These are phyloP conservation scores for Myriosclerotinia scirpicola DNA, from an alignment of 2,329 filamentous ascomycete genomes.

Conservation along the genomic window DNA sequence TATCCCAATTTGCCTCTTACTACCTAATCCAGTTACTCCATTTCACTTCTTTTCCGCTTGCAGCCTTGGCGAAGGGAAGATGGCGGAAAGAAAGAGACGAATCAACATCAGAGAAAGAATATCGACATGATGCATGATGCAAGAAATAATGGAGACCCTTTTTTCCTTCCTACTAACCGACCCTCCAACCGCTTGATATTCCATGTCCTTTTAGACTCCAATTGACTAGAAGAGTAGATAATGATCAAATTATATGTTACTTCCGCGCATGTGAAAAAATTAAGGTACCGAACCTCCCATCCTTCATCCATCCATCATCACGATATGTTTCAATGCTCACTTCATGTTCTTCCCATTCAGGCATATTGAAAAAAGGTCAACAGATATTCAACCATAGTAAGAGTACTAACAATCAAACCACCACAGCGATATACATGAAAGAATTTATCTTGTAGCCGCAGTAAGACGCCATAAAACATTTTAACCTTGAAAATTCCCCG, in stretches of 20 bases:
- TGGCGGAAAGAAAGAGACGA: not conserved
- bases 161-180: too few relatives aligned
- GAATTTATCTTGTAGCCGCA: slow-evolving; percentile 18
- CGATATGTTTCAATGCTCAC: not conserved
- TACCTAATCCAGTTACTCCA: slow-evolving; percentile 3
- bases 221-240: not conserved
- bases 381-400: not conserved
- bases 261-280: not conserved
- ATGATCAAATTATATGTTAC: slow-evolving; percentile 5
- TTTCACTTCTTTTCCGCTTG: not conserved
- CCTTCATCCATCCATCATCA: not conserved
- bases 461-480: slow-evolving; percentile 14
- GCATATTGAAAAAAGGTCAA: slow-evolving; percentile 9
- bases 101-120: not conserved
- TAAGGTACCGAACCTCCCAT: not conserved
- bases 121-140: slow-evolving; percentile 12
- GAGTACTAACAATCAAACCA: not conserved
- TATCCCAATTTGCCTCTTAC: not conserved
- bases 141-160: slow-evolving; percentile 16
- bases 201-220: not conserved
- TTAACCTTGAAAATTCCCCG: not conserved
- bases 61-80: slow-evolving; percentile 9
- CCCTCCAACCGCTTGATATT: too few relatives aligned
- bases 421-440: not conserved
- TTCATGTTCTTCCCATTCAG: slow-evolving; percentile 5